A percentile compares a stretch with the other conserved stretches of the same genome.
Conservation (phyloP, 257 asterid species). For the Scutellaria minor region DNA sequence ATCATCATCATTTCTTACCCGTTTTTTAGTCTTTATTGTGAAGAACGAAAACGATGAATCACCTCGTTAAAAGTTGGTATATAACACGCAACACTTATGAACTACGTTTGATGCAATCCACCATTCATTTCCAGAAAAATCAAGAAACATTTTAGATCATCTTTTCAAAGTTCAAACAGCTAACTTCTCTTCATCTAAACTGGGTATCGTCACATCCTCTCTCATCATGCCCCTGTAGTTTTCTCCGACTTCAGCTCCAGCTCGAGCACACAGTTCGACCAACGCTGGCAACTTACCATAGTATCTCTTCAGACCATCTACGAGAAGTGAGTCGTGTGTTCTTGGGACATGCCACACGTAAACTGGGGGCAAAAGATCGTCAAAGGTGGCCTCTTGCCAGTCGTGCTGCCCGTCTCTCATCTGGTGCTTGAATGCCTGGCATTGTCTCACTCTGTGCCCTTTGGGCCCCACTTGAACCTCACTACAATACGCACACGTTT, state of each 20-base stretch:
- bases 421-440: conserved; percentile 83
- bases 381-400: conserved; percentile 77
- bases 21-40: background rate
- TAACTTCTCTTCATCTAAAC: conserved; percentile 54
- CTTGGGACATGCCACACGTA: conserved; percentile 69
- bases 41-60: no score
- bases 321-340: conserved; percentile 30
- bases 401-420: conserved; percentile 86
- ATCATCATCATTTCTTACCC: conserved; percentile 3
- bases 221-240: conserved; percentile 47
- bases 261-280: conserved; percentile 66
- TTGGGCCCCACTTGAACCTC: conserved; percentile 86
- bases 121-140: no score
- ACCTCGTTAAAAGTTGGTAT: no score
- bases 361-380: conserved; percentile 56
- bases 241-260: conserved; percentile 58
- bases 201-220: conserved; percentile 63
- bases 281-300: conserved; percentile 73
- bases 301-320: conserved; percentile 60
- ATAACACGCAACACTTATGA: no score
- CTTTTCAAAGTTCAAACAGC: conserved; percentile 47
- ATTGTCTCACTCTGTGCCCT: conserved; percentile 77
- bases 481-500: conserved; percentile 69
- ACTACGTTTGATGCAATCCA: no score
- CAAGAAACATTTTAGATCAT: no score